These are phyloP conservation scores for Chamaecyparis obtusa DNA, from an alignment of 75 land plant genomes.

Conservation along the genomic window DNA sequence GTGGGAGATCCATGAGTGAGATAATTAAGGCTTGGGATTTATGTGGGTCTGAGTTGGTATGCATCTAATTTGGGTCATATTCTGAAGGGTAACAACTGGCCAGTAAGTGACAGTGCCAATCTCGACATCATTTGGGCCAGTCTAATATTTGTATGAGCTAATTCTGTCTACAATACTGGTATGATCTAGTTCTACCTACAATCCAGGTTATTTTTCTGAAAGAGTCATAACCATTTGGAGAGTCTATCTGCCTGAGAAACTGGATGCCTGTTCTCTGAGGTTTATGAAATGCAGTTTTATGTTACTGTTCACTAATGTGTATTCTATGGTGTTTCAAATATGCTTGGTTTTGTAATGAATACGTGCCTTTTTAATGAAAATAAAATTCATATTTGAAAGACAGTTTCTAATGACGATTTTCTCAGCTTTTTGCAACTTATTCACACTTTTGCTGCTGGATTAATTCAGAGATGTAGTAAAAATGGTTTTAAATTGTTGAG, in stretches of 20 bases:
- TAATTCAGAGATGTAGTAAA: neutral
- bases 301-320: neutral
- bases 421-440: neutral
- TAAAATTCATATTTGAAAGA: neutral
- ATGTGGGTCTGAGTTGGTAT: neutral
- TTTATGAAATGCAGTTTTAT: too few species aligned
- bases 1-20: too few species aligned
- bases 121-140: neutral
- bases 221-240: neutral
- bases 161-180: neutral
- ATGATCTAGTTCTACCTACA: too few species aligned
- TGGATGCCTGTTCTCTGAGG: neutral
- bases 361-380: neutral
- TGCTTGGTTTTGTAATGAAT: neutral
- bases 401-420: neutral
- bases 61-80: neutral
- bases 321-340: neutral
- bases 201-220: neutral
- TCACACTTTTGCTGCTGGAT: neutral
- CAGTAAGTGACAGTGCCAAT: neutral
- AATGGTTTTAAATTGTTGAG: neutral
- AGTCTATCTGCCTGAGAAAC: neutral
- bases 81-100: neutral
- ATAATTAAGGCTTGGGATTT: too few species aligned
- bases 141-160: neutral